phyloP scores from a whole-genome alignment of 495 filamentous ascomycete genomes.

The Bacidia gigantensis region DNA sequence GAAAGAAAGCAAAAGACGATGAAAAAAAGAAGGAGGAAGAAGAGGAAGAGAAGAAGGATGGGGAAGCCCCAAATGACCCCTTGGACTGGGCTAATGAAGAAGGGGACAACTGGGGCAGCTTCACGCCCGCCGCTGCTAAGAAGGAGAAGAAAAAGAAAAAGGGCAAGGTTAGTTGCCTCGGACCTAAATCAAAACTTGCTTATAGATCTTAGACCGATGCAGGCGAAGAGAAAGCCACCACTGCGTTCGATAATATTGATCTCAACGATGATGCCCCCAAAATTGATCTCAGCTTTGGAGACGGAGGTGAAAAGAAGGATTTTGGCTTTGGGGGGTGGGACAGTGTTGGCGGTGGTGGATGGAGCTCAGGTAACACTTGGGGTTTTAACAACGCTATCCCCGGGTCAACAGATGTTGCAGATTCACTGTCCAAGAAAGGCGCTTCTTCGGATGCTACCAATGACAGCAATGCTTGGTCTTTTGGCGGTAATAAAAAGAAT shows the following conservation, averaged over 20 bases:
- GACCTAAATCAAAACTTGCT: neutral
- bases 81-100: constrained; percentile 24
- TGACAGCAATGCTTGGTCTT: constrained; percentile 25
- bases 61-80: constrained; percentile 17
- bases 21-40: constrained; percentile 24
- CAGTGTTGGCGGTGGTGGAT: constrained; percentile 20
- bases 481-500: constrained; percentile 20
- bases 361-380: constrained; percentile 28
- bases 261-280: constrained; percentile 31
- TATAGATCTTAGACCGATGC: constrained; percentile 12
- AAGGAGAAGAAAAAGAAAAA: constrained; percentile 37
- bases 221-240: constrained; percentile 12
- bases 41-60: constrained; percentile 21
- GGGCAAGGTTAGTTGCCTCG: constrained; percentile 28
- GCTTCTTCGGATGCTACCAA: constrained; percentile 9
- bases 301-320: constrained; percentile 23
- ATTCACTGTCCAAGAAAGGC: constrained; percentile 20
- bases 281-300: constrained; percentile 33
- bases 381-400: constrained; percentile 19
- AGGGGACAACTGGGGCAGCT: constrained; percentile 23
- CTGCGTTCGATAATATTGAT: constrained; percentile 34
- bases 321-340: constrained; percentile 36
- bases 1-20: constrained; percentile 22
- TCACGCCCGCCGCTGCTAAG: constrained; percentile 20
- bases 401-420: constrained; percentile 14